Evolutionary conservation across 108 stramenopile genomes (phyloP).

Genomic region (Aurantiochytrium sp.): DNA sequence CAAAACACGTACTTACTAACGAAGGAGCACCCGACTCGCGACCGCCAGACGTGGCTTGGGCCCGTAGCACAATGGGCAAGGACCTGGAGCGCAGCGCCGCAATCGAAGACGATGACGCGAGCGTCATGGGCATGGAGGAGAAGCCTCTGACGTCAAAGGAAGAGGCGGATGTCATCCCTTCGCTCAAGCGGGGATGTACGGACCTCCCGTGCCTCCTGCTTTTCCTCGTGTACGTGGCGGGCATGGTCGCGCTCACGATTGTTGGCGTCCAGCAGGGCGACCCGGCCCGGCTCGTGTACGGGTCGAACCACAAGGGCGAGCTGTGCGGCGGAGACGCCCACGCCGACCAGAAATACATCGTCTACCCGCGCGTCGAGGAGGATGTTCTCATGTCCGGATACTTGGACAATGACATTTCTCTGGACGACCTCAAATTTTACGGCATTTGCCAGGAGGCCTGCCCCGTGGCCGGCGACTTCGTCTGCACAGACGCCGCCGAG

Average conservation of each 20-base stretch:
- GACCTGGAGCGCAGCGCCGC: neutral
- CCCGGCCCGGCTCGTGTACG: neutral
- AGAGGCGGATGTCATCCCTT: constrained; percentile 8
- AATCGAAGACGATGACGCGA: neutral
- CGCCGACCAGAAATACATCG: neutral
- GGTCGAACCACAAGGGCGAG: neutral
- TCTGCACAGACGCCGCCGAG: neutral
- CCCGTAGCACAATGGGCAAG: no score
- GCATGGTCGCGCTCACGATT: neutral
- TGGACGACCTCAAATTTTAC: neutral
- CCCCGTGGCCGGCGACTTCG: constrained; percentile 13
- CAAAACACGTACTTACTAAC: no score
- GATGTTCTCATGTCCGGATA: constrained; percentile 6
- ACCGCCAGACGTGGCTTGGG: no score
- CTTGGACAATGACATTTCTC: neutral
- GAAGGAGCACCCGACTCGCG: no score
- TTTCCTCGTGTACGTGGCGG: neutral
- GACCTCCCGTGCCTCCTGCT: neutral
- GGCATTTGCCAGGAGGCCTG: neutral
- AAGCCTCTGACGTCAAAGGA: neutral
- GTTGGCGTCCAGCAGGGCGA: neutral
- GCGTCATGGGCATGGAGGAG: neutral
- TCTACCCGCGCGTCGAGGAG: constrained; percentile 1
- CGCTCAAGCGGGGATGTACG: neutral
- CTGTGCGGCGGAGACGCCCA: neutral